These are phyloP conservation scores for Amylostereum areolatum DNA, from an alignment of 1,284 basidiomycete species.

Conservation along the genomic window DNA sequence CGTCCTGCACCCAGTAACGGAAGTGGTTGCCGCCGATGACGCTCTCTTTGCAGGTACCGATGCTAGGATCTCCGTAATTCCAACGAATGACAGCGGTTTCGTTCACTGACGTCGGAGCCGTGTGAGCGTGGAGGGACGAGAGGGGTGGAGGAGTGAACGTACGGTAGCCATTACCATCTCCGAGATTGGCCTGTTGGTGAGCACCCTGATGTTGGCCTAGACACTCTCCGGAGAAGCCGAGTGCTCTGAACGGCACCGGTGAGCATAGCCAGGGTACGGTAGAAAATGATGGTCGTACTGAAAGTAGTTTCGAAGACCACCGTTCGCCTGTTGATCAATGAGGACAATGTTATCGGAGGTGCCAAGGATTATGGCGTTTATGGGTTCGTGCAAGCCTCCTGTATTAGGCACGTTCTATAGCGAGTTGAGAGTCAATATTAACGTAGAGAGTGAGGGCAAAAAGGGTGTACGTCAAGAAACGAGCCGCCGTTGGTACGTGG, in stretches of 20 bases:
- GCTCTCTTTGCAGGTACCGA: slow-evolving; percentile 83
- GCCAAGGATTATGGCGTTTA: slow-evolving; percentile 85
- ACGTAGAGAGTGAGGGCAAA: not conserved
- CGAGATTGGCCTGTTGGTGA: slow-evolving; percentile 74
- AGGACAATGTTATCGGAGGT: slow-evolving; percentile 74
- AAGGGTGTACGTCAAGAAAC: slow-evolving; percentile 39
- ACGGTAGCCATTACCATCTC: slow-evolving; percentile 76
- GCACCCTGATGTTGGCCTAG: slow-evolving; percentile 74
- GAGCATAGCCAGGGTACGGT: not conserved
- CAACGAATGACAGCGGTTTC: slow-evolving; percentile 77
- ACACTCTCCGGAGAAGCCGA: slow-evolving; percentile 78
- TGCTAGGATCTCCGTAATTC: slow-evolving; percentile 69
- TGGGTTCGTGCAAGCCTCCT: slow-evolving; percentile 78
- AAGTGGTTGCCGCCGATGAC: slow-evolving; percentile 88
- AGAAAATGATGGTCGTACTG: slow-evolving; percentile 33
- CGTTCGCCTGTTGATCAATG: slow-evolving; percentile 51
- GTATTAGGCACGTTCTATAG: slow-evolving; percentile 52
- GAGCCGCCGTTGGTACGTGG: slow-evolving; percentile 35
- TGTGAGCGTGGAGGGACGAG: not conserved
- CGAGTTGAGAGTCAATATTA: slow-evolving; percentile 1
- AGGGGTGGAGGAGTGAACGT: slow-evolving; percentile 19
- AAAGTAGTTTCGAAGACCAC: slow-evolving; percentile 80
- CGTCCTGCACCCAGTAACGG: slow-evolving; percentile 85
- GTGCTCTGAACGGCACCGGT: slow-evolving; percentile 25
- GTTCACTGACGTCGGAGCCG: slow-evolving; percentile 42